Percentiles rank a stretch among this genome's conserved stretches.
Conservation (phyloP, 2,329 filamentous ascomycete species). For the Cercospora sp. region DNA sequence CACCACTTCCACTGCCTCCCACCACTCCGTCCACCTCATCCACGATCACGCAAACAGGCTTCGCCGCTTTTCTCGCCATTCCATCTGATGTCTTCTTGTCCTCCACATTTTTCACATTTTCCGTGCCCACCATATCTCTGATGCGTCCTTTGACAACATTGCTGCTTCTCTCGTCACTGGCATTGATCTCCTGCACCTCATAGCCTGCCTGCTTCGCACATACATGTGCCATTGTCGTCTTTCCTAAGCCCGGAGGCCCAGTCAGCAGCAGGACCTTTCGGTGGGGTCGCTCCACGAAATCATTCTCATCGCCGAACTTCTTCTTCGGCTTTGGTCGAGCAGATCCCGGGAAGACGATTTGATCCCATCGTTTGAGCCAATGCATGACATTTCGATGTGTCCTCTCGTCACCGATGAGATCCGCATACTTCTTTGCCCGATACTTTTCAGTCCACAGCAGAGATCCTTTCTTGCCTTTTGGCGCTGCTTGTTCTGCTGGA, state of each 20-base stretch:
- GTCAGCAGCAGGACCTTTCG: slow-evolving; percentile 87
- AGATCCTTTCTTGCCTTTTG: slow-evolving; percentile 42
- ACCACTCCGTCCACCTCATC: slow-evolving; percentile 97
- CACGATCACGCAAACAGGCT: slow-evolving; percentile 88
- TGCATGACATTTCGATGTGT: slow-evolving; percentile 87
- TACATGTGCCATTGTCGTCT: slow-evolving; percentile 94
- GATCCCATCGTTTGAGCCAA: slow-evolving; percentile 94
- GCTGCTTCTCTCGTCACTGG: slow-evolving; percentile 88
- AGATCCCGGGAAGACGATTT: slow-evolving; percentile 82
- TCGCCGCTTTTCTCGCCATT: slow-evolving; percentile 70
- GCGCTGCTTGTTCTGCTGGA: slow-evolving; percentile 43
- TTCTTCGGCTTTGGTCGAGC: slow-evolving; percentile 57
- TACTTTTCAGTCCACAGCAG: slow-evolving; percentile 98
- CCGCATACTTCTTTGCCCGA: slow-evolving; percentile 84
- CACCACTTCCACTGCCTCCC: slow-evolving; percentile 67
- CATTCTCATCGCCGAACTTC: slow-evolving; percentile 47
- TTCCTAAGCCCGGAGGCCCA: slow-evolving; percentile 88
- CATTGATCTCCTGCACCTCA: slow-evolving; percentile 95
- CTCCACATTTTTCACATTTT: slow-evolving; percentile 79
- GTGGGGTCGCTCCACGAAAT: slow-evolving; percentile 66
- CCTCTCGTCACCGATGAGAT: slow-evolving; percentile 89
- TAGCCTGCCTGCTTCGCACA: slow-evolving; percentile 95
- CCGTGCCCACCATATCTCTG: slow-evolving; percentile 86
- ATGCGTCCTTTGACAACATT: slow-evolving; percentile 91
- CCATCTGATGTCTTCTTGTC: slow-evolving; percentile 51